Conservation (phyloP, 208 protist genomes). For the Angomonas ambiguus region DNA sequence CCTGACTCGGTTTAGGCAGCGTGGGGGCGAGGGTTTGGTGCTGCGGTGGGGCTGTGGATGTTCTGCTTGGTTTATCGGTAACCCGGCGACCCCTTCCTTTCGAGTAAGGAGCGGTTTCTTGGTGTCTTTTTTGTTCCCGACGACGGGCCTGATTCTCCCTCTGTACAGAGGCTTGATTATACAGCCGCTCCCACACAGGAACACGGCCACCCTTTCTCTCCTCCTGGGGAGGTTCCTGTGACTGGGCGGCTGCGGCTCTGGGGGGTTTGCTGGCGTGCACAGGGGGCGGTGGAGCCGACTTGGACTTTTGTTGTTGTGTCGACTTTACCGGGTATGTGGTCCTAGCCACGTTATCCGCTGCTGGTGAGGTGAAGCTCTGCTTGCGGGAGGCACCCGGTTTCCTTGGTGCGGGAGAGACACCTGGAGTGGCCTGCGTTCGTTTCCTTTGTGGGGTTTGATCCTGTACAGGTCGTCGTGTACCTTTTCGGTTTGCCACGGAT, state of each 20-base stretch:
- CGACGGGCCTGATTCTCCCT: conserved; percentile 17
- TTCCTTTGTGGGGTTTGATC: neutral
- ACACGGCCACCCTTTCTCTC: neutral
- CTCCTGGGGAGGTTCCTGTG: neutral
- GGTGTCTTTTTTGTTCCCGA: conserved; percentile 14
- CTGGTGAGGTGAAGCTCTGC: neutral
- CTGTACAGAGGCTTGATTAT: conserved; percentile 26
- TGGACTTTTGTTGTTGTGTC: neutral
- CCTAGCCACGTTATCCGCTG: neutral
- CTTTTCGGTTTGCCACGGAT: neutral
- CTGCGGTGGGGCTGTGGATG: neutral
- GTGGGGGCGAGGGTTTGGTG: neutral
- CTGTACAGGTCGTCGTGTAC: neutral
- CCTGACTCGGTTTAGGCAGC: neutral
- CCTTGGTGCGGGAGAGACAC: neutral
- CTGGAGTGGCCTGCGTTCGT: neutral
- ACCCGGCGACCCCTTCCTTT: neutral
- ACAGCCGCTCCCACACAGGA: conserved; percentile 42
- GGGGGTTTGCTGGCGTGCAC: neutral
- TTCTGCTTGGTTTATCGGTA: neutral
- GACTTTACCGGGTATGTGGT: neutral
- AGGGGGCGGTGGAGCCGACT: neutral
- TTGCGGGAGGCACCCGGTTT: neutral
- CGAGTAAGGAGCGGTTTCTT: conserved; percentile 10
- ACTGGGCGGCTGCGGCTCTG: conserved; percentile 5